phyloP scores from a whole-genome alignment of 1,139 yeast species.

The Pichia inconspicua region DNA sequence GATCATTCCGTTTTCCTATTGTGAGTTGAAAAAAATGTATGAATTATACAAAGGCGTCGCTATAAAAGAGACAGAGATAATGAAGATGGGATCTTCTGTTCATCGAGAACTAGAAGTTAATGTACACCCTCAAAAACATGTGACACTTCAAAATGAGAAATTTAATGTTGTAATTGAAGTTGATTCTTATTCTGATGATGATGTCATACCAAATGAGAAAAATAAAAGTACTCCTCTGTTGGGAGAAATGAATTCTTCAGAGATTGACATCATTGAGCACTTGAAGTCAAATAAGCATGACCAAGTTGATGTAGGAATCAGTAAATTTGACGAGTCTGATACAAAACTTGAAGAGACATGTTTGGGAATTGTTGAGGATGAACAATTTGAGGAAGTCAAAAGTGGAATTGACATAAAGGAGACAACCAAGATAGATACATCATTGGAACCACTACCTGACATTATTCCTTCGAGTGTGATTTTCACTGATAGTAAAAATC shows the following conservation, averaged over 20 bases:
- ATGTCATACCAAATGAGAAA: neutral
- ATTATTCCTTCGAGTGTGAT: neutral
- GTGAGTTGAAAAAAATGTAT: constrained; percentile 23
- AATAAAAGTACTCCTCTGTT: too few species aligned
- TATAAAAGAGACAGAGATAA: constrained; percentile 28
- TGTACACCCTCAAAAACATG: constrained; percentile 28
- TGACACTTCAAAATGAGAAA: constrained; percentile 6
- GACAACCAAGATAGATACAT: neutral
- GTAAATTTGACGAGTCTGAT: neutral
- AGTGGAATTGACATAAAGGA: neutral
- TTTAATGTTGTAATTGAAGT: neutral
- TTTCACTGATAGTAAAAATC: constrained; percentile 1
- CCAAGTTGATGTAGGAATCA: neutral
- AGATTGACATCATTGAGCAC: too few species aligned
- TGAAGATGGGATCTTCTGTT: constrained; percentile 34
- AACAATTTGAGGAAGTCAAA: neutral
- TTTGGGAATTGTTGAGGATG: neutral
- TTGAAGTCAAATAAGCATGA: too few species aligned
- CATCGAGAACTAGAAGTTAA: constrained; percentile 38
- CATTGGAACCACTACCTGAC: too few species aligned
- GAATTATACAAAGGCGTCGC: constrained; percentile 17
- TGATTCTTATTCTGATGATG: neutral
- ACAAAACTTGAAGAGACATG: neutral
- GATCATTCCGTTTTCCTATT: constrained; percentile 22
- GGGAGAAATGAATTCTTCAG: too few species aligned